Conservation (phyloP, 2,329 filamentous ascomycete genomes). For the Coniochaeta prunicola region DNA sequence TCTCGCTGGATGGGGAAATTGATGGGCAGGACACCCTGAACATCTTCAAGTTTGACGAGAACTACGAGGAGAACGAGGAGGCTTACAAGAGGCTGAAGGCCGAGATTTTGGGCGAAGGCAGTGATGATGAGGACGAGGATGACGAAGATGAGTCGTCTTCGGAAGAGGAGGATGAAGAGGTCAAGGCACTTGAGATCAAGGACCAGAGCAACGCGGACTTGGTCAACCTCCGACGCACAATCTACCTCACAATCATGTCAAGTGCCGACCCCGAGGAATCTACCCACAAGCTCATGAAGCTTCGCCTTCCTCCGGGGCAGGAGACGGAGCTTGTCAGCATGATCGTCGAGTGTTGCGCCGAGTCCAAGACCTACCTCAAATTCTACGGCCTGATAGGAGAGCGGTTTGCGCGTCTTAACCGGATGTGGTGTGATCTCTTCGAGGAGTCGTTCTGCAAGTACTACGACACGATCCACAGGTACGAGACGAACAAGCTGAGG, state of each 20-base stretch:
- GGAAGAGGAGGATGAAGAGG: conserved; percentile 65
- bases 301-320: conserved; percentile 78
- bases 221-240: conserved; percentile 85
- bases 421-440: conserved; percentile 89
- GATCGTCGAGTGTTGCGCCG: conserved; percentile 94
- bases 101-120: conserved; percentile 91
- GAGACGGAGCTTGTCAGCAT: conserved; percentile 91
- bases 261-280: conserved; percentile 95
- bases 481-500: conserved; percentile 88
- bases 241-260: conserved; percentile 97
- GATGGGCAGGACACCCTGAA: conserved; percentile 84
- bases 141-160: conserved; percentile 61
- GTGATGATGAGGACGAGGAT: conserved; percentile 66
- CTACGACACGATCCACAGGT: conserved; percentile 95
- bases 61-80: conserved; percentile 87
- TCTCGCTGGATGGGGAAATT: conserved; percentile 75
- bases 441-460: conserved; percentile 86
- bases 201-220: conserved; percentile 95
- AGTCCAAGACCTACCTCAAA: conserved; percentile 95
- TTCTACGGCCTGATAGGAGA: conserved; percentile 95
- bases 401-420: conserved; percentile 91
- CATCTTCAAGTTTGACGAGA: conserved; percentile 86
- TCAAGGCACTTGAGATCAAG: conserved; percentile 88
- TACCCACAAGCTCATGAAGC: conserved; percentile 93
- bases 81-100: conserved; percentile 86